Conservation (phyloP, 1,284 basidiomycete genomes). For the Termitomyces sp. region DNA sequence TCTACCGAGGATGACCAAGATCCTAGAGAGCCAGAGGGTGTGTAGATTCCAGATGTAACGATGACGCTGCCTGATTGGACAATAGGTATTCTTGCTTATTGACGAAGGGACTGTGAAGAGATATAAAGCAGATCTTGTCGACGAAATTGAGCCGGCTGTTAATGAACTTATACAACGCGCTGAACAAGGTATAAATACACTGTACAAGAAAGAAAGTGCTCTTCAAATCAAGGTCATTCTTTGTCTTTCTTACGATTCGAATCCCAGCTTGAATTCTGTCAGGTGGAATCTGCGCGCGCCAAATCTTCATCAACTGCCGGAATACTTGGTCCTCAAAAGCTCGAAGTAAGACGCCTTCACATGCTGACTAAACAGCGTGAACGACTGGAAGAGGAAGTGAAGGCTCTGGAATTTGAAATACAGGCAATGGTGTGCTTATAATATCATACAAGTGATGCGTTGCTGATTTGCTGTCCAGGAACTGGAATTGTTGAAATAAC, state of each 20-base stretch:
- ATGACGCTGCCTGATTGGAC: neutral
- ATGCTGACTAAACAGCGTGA: constrained; percentile 59
- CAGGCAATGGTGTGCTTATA: constrained; percentile 42
- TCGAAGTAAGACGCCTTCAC: constrained; percentile 58
- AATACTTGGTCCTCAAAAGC: constrained; percentile 55
- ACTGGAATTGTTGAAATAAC: constrained; percentile 14
- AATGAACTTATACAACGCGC: constrained; percentile 66
- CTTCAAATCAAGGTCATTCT: constrained; percentile 53
- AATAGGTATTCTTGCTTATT: constrained; percentile 64
- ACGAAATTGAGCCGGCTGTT: constrained; percentile 76
- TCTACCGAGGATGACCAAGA: constrained; percentile 59
- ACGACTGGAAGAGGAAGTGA: constrained; percentile 51
- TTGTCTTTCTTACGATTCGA: neutral
- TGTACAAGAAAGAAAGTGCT: constrained; percentile 54
- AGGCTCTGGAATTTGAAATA: constrained; percentile 54
- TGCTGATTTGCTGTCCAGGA: constrained; percentile 12
- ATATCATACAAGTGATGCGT: neutral
- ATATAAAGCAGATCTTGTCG: constrained; percentile 67
- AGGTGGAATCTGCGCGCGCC: constrained; percentile 51
- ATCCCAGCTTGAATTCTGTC: neutral
- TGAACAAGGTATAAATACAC: constrained; percentile 54
- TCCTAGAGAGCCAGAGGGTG: constrained; percentile 62
- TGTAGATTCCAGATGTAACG: constrained; percentile 11
- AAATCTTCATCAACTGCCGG: constrained; percentile 40
- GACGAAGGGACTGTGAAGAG: constrained; percentile 61